phyloP scores from a whole-genome alignment of 257 asterid genomes.

The Cinchona pubescens region DNA sequence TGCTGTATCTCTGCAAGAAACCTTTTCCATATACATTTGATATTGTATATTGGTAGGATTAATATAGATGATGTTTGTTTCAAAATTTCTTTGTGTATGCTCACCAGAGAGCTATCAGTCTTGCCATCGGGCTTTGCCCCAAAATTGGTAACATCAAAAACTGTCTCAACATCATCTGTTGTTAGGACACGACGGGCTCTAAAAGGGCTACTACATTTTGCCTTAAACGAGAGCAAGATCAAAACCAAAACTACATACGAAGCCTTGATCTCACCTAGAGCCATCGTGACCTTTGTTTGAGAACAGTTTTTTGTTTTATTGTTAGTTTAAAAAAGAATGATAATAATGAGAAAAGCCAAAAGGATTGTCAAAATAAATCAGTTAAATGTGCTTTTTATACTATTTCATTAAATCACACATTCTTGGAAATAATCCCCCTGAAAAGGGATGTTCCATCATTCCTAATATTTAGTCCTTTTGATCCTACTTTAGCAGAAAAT shows the following conservation, averaged over 20 bases:
- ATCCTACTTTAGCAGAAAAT: background rate
- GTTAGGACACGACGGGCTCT: constrained; percentile 27
- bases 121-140: constrained; percentile 56
- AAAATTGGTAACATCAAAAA: constrained; percentile 54
- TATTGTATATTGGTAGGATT: too few relatives aligned
- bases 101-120: constrained; percentile 40
- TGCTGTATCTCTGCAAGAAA: too few relatives aligned
- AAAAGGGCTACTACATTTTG: constrained; percentile 19
- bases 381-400: too few relatives aligned
- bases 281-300: constrained; percentile 19
- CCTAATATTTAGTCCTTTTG: background rate
- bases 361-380: background rate
- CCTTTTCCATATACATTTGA: too few relatives aligned
- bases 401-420: background rate
- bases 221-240: constrained; percentile 29
- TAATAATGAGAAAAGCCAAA: background rate
- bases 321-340: background rate
- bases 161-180: constrained; percentile 24
- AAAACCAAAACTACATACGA: background rate
- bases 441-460: too few relatives aligned
- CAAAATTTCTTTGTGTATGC: too few relatives aligned
- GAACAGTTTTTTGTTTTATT: constrained; percentile 18
- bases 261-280: constrained; percentile 11
- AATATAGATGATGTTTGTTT: too few relatives aligned
- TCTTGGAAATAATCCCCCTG: too few relatives aligned